Base-by-base conservation (phyloP, 129 eudicot genomes). In the Tanacetum coccineum region DNA sequence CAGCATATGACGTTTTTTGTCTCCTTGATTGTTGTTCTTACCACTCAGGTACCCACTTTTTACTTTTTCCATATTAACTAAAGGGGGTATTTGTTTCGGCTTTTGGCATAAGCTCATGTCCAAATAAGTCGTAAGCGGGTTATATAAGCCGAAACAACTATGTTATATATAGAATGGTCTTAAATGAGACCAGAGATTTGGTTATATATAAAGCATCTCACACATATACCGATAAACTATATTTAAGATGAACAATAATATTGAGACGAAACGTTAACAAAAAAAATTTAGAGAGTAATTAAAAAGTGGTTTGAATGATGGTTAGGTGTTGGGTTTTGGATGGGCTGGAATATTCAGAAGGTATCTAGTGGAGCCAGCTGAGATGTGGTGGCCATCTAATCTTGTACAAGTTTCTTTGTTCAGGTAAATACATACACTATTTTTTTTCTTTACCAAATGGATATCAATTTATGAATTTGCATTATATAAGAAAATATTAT, bases 341-440 rank as follows among this genome's bases (percentile, higher is more conserved):
- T 94, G 99, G 99, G 96, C 98, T 19, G 98, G 98, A 0, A 84
- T 93, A 61, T 93, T 84, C 84, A 81, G 96, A 77, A 69, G 87
- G 75, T 88, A 80, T 48, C 42, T 93, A 46, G 98, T 93, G 77
- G 98, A 93, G 72, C 98, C 98, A 36, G 96, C 96, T 1, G 98
- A 82, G 36, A 93, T 93, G 98, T 93, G 98, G 98, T 93, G 98
- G 98, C 98, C 98, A 13, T 78, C 96, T 9, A 93, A 93, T 81
- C 88, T 93, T 2, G 98, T 93, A 18, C 98, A 93, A 66, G 98
- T 93, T 66, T 93, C 98, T 45, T 66, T 93, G 60, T 93, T 93
- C 86, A 88, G 96, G 98, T 85, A 71, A 78, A 28, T 54, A 26
- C 14, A 8, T 36, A 18, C 76, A 2, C 2, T 28, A 28, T 12